These are phyloP conservation scores for Rhodamnia rubescens DNA, from an alignment of 345 rosid genomes.

Conservation along the genomic window DNA sequence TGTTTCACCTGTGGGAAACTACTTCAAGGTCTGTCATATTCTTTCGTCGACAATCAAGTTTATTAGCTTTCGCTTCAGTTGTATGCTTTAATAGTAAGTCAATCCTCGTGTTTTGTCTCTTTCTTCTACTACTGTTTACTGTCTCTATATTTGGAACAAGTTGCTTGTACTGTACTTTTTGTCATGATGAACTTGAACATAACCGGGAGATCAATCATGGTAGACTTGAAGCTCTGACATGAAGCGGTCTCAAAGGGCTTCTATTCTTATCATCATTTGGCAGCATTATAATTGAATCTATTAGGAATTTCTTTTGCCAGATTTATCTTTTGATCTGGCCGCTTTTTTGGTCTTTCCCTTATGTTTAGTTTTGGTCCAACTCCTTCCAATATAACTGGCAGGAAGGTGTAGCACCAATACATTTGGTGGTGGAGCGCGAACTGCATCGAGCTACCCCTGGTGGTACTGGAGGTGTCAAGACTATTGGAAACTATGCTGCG, in stretches of 20 bases:
- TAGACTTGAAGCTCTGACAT: neutral
- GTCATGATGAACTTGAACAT: neutral
- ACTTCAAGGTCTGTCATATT: constrained; percentile 58
- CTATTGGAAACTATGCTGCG: constrained; percentile 91
- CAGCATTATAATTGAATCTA: neutral
- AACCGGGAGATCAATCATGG: neutral
- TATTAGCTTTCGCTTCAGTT: neutral
- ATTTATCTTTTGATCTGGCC: neutral
- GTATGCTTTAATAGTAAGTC: neutral
- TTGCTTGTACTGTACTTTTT: neutral
- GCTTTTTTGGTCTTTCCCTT: neutral
- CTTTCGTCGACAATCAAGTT: neutral
- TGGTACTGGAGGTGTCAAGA: constrained; percentile 93
- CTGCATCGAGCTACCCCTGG: constrained; percentile 94
- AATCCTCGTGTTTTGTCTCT: neutral
- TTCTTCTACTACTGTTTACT: neutral
- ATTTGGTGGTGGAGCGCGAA: constrained; percentile 50
- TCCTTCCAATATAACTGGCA: constrained; percentile 15
- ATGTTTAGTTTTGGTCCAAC: neutral
- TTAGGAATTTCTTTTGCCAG: neutral
- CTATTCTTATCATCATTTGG: neutral
- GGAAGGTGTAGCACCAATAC: constrained; percentile 80
- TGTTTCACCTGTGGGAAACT: constrained; percentile 96
- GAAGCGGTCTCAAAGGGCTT: neutral
- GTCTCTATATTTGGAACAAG: neutral